Conservation (phyloP, 345 rosid species). For the Acer saccharum region DNA sequence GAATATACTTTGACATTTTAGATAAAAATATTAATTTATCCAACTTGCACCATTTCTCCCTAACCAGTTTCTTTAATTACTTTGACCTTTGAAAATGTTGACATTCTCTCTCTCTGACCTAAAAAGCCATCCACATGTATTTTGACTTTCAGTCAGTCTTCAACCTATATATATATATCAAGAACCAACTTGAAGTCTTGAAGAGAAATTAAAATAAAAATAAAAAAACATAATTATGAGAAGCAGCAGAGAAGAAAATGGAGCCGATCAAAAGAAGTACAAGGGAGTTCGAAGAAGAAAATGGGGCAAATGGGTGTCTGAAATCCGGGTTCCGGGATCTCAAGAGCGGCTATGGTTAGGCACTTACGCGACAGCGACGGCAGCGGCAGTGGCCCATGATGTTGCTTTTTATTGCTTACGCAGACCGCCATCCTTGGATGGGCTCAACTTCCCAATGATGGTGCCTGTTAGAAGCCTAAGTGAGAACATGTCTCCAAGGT, state of each 20-base stretch:
- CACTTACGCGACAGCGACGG: conserved; percentile 66
- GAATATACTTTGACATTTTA: no score
- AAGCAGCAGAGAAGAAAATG: conserved; percentile 30
- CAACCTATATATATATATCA: conserved; percentile 47
- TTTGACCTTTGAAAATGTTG: no score
- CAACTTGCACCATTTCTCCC: no score
- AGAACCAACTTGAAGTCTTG: no score
- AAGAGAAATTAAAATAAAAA: no score
- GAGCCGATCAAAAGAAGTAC: conserved; percentile 33
- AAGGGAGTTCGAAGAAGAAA: conserved; percentile 37
- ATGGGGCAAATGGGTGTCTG: conserved; percentile 97
- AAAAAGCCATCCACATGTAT: no score
- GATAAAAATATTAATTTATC: no score
- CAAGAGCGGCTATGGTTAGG: conserved; percentile 87
- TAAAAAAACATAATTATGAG: no score
- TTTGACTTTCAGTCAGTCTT: conserved; percentile 24
- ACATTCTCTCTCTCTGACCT: no score
- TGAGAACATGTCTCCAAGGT: conserved; percentile 55
- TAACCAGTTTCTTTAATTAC: no score
- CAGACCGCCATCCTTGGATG: conserved; percentile 33
- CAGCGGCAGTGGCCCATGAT: conserved; percentile 80
- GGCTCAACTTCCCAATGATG: conserved; percentile 59
- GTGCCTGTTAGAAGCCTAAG: conserved; percentile 38
- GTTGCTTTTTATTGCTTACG: conserved; percentile 71
- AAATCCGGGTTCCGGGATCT: conserved; percentile 75